A percentile compares a stretch with the other conserved stretches of the same genome.
These are phyloP conservation scores for Cladosporium sp. DNA, from an alignment of 2,329 filamentous ascomycete genomes.

Conservation along the genomic window DNA sequence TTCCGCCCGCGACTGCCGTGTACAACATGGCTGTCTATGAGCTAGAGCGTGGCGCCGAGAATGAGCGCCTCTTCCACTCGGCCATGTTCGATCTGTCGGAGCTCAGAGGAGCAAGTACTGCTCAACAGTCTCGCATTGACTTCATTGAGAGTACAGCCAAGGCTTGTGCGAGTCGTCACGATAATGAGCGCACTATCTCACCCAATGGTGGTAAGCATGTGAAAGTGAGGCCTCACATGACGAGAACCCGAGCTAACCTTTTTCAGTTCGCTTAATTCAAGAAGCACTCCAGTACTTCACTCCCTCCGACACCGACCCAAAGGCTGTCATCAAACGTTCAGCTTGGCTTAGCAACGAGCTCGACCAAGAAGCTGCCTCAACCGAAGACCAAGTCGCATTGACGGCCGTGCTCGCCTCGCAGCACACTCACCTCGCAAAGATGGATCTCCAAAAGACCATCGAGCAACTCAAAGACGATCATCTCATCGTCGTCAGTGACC, in stretches of 20 bases:
- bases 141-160: background rate
- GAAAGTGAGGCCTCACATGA: background rate
- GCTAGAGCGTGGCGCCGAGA: slow-evolving; percentile 23
- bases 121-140: background rate
- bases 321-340: background rate
- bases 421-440: background rate
- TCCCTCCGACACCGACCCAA: background rate
- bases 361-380: background rate
- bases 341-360: slow-evolving; percentile 1
- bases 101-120: slow-evolving; percentile 8
- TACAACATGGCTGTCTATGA: slow-evolving; percentile 29
- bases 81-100: slow-evolving; percentile 21
- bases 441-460: background rate
- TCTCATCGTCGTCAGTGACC: background rate
- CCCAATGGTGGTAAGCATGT: background rate
- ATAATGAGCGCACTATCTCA: slow-evolving; percentile 1
- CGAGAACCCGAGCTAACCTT: background rate
- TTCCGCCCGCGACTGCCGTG: slow-evolving; percentile 24
- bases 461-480: background rate
- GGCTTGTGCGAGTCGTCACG: background rate
- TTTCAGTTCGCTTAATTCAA: background rate
- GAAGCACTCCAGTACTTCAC: background rate
- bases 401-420: background rate
- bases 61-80: slow-evolving; percentile 25
- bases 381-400: slow-evolving; percentile 5